Evolutionary conservation across 2,329 filamentous ascomycete species (phyloP), one percentile per base, ranked within the genome.

Genomic region (Triangularia setosa): DNA sequence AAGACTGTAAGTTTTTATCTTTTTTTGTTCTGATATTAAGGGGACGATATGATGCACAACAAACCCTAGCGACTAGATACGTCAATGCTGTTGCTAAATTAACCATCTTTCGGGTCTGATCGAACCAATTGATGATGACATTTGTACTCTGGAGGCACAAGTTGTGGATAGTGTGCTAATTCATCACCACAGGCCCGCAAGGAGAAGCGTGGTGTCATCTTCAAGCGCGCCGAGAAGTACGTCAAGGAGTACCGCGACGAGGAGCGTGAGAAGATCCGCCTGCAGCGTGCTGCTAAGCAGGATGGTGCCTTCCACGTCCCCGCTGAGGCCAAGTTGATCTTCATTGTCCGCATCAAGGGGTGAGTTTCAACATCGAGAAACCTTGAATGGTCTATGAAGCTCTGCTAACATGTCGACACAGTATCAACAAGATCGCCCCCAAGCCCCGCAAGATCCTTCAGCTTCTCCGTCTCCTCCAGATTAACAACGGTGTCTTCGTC

Each of bases 381-480:
- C 7, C 52, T 28, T 48, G 28, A 12, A 30, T 9, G 64, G 71
- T 21, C 9, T 23, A 58, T 69, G 16, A 21, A 18, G 6, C 18
- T 9, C 24, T 2, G 27, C 59, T 65, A 24, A 73, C 68, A 35
- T 1, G 9, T 7, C 9, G n/a, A 9, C n/a, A 12, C 58, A 90
- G 94, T 96, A 98, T 99, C 93, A 98, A 98, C 92, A 99, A 99
- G 91, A 98, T 99, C 77, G 89, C 96, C 79, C 95, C 95, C 75
- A 98, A 99, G 91, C 96, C 96, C 83, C 93, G 95, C 87, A 99
- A 99, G 90, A 98, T 97, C 78, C 89, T 99, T 75, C 95, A 99
- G 85, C 92, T 99, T 68, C 93, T 99, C 80, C 94, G 95, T 87
- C 92, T 99, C 72, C 90, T 99, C 77, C 95, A 99, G 87, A 99